These are phyloP conservation scores for Sphagnum magellanicum DNA, from an alignment of 228 moss, liverwort and hornwort genomes.

Conservation along the genomic window DNA sequence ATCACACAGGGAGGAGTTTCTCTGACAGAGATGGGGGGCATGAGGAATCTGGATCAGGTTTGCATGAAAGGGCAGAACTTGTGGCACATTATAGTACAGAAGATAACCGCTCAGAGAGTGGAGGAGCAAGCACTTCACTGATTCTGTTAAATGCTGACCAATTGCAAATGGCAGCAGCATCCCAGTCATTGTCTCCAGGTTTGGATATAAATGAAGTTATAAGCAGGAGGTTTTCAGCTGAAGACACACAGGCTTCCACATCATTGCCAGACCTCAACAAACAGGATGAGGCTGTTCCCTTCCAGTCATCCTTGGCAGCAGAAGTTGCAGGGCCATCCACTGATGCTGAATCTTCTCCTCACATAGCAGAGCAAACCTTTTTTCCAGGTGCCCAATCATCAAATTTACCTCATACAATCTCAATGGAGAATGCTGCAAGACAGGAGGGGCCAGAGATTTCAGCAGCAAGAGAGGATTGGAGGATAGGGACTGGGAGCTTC, in stretches of 20 bases:
- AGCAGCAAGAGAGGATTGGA: conserved; percentile 36
- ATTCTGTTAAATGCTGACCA: conserved; percentile 26
- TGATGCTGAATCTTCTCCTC: conserved; percentile 17
- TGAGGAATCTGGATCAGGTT: conserved; percentile 29
- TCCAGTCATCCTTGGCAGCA: conserved; percentile 72
- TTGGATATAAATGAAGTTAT: conserved; percentile 60
- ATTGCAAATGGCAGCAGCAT: conserved; percentile 24
- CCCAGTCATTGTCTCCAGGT: conserved; percentile 43
- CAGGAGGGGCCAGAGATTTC: conserved; percentile 9
- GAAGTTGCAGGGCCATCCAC: conserved; percentile 35
- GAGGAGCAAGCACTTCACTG: conserved; percentile 53
- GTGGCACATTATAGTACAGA: conserved; percentile 6
- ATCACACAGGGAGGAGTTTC: neutral
- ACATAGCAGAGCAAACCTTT: conserved; percentile 46
- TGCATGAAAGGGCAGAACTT: conserved; percentile 22
- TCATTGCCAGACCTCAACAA: conserved; percentile 56
- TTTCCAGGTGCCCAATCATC: conserved; percentile 34
- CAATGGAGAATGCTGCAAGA: conserved; percentile 18
- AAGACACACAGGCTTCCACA: conserved; percentile 35
- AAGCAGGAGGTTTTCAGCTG: conserved; percentile 44
- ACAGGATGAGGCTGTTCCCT: conserved; percentile 34
- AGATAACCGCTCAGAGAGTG: conserved; percentile 50
- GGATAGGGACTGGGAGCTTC: conserved; percentile 23
- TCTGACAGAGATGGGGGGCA: conserved; percentile 23
- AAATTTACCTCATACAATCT: conserved; percentile 8